Percentiles rank a stretch among this genome's conserved stretches.
Evolutionary conservation across 768 basidiomycete species (phyloP).

Genomic region (Trametes cinnabarina): DNA sequence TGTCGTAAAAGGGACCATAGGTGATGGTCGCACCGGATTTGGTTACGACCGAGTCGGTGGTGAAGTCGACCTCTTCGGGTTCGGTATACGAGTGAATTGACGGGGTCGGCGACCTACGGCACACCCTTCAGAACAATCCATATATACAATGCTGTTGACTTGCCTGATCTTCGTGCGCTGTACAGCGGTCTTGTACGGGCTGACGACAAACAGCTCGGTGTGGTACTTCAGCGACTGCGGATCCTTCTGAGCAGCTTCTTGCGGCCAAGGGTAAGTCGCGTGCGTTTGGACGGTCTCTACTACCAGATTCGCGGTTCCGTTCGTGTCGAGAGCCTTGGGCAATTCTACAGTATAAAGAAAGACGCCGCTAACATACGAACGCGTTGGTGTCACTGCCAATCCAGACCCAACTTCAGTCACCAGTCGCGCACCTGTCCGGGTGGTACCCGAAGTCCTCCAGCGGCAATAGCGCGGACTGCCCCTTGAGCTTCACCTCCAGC

Average conservation of each 20-base stretch:
- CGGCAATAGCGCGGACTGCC: constrained; percentile 51
- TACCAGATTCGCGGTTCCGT: constrained; percentile 71
- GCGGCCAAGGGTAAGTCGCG: constrained; percentile 73
- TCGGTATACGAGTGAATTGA: constrained; percentile 70
- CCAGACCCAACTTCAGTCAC: not conserved
- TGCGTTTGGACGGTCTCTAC: constrained; percentile 79
- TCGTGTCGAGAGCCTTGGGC: constrained; percentile 55
- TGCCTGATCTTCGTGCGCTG: constrained; percentile 89
- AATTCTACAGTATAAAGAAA: constrained; percentile 61
- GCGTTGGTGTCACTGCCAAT: not conserved
- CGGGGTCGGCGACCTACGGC: constrained; percentile 62
- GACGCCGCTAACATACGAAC: constrained; percentile 32
- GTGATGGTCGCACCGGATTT: constrained; percentile 81
- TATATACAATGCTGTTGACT: constrained; percentile 24
- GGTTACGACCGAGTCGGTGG: constrained; percentile 56
- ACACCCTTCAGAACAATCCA: not conserved
- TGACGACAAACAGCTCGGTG: constrained; percentile 76
- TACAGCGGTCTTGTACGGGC: constrained; percentile 76
- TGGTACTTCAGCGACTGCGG: constrained; percentile 78
- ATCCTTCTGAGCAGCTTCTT: constrained; percentile 68
- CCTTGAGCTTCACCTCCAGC: constrained; percentile 81
- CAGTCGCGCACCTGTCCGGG: constrained; percentile 48
- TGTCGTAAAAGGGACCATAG: constrained; percentile 82
- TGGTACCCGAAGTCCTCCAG: constrained; percentile 49
- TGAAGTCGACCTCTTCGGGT: constrained; percentile 60